Percentiles rank a stretch among this genome's conserved stretches.
Evolutionary conservation across 768 basidiomycete species (phyloP).

Genomic region (Sporobolomyces phaffii): DNA sequence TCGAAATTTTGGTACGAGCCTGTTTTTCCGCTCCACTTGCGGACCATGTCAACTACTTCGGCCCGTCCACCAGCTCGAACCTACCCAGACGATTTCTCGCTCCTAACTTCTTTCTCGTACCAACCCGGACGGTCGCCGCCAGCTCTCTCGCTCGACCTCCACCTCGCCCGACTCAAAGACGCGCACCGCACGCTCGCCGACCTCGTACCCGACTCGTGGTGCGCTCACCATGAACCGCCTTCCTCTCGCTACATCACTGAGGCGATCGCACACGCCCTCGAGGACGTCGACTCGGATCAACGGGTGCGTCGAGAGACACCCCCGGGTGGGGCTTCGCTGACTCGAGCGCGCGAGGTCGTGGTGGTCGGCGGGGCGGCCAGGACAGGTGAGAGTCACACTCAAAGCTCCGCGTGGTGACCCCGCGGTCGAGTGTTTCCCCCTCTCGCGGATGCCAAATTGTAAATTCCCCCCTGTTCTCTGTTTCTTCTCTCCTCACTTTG

Average conservation of each 20-base stretch:
- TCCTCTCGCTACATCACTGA: no score
- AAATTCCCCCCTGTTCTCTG: not conserved
- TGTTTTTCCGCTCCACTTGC: no score
- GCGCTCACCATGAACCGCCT: not conserved
- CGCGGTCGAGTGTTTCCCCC: not conserved
- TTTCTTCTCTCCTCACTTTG: not conserved
- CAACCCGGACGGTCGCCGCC: not conserved
- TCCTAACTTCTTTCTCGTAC: constrained; percentile 14
- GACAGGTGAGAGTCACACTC: constrained; percentile 4
- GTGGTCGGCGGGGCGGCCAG: not conserved
- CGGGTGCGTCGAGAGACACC: no score
- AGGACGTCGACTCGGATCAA: no score
- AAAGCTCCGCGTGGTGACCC: not conserved
- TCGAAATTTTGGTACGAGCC: no score
- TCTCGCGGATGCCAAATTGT: constrained; percentile 19
- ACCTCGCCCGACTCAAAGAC: constrained; percentile 1
- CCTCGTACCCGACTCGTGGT: constrained; percentile 12
- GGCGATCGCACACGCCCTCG: no score
- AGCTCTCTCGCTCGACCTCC: not conserved
- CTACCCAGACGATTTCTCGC: constrained; percentile 7
- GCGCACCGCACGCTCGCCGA: not conserved
- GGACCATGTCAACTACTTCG: not conserved
- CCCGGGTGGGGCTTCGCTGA: no score
- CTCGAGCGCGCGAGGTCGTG: no score
- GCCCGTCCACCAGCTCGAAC: no score